Base-by-base conservation (phyloP, 2,329 filamentous ascomycete genomes). In the Calonectria multiphialidica region DNA sequence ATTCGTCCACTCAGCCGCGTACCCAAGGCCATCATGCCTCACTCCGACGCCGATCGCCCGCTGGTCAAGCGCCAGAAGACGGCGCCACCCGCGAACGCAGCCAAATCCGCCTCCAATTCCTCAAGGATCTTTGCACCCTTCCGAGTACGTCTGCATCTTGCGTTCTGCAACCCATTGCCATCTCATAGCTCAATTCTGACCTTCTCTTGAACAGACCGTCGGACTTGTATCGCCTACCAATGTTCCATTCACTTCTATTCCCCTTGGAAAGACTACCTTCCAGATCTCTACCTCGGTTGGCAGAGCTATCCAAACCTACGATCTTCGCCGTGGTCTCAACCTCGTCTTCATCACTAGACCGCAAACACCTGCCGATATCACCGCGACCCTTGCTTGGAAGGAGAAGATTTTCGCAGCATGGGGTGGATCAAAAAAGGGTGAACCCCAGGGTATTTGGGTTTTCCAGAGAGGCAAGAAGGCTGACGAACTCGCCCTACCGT, bases 261-360 rank as follows among this genome's bases (percentile, higher is more conserved):
- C 96, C 0, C 88, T 98, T 18, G 97, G 97, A 70, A 98, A 98
- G 85, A 96, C 95, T 1, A 98, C 95, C 4, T 99, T 98, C 82
- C 97, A 99, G 83, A 95, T 99, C 83, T 98, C 97, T 40, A 99
- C 97, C 35, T 98, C 95, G 0, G 94, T 97, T 73, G 97, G 96
- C 74, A 91, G 93, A 79, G 95, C 93, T 71, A 89, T 99, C 57
- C 97, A 99, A 84, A 99, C 97, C 0, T 99, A 99, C 86, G 97
- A 99, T 82, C 87, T 99, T 73, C 95, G 94, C 83, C 92, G 93
- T 79, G 96, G 96, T 57, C 90, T 99, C 73, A 96, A 97, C 79
- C 91, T 99, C 62, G 92, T 98, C 80, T 99, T 99, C 84, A 90
- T 99, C 72, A 98, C 95, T 23, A 90, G 95, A 64, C 97, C 97